Evolutionary conservation across 2,329 filamentous ascomycete species (phyloP), one percentile per base, ranked within the genome.

Genomic region (Tothia fuscella): DNA sequence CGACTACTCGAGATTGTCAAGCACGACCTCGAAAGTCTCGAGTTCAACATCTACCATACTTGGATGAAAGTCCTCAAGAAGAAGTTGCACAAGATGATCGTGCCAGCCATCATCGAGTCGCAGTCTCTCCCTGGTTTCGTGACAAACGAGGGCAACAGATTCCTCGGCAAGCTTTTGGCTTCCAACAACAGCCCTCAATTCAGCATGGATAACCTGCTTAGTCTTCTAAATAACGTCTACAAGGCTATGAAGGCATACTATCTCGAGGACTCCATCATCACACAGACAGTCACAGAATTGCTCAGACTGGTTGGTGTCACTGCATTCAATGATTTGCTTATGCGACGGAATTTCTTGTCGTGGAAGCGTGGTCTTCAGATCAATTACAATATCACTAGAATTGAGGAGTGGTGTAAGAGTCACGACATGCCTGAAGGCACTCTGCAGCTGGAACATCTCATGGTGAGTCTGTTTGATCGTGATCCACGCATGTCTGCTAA

Each of bases 61-160:
- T 98, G 91, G 91, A 98, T 98, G 91, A 98, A 98, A 72, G 85
- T 95, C 44, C 69, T 98, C 56, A 98, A 98, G 76, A 95, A 95
- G 78, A 94, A 93, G 68, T 74, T 98, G 49, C 86, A 93, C 56
- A 96, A 96, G 75, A 98, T 98, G 91, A 93, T 98, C 56, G 93
- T 98, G 41, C 91, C 91, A 1, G 91, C 91, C 43, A 98, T 98
- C 60, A 98, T 98, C 56, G 91, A 98, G 63, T 96, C 89, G 36
- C 91, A 98, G 63, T 96, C 91, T 19, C 78, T 98, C 47, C 91
- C 91, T 39, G 91, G 91, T 52, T 98, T 98, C 62, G 91, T 98
- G 51, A 98, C 91, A 46, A 98, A 93, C 62, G 91, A 98, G 69
- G 93, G 83, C 67, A 96, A 91, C 66, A 80, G 91, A 55, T 98